Evolutionary conservation across 2,329 filamentous ascomycete species (phyloP).

Genomic region (Diplocarpon rosae): DNA sequence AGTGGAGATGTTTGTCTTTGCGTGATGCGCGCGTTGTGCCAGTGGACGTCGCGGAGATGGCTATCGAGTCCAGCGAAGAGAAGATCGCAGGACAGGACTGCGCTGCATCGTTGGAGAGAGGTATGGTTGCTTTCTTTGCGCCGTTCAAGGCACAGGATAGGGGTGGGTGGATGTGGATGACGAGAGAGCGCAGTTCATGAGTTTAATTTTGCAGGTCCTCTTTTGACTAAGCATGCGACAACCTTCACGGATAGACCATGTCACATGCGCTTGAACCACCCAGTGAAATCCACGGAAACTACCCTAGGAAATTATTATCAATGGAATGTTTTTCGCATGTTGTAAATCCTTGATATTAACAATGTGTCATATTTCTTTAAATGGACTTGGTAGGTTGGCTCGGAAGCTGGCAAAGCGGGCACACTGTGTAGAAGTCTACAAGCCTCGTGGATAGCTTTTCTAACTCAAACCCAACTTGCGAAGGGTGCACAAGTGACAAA

Average conservation of each 20-base stretch:
- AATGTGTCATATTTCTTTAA: no score
- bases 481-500: no score
- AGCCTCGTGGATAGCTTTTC: no score
- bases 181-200: conserved; percentile 1
- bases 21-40: conserved; percentile 32
- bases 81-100: conserved; percentile 41
- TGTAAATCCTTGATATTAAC: no score
- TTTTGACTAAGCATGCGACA: conserved; percentile 10
- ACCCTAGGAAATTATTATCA: no score
- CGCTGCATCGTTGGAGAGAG: conserved; percentile 41
- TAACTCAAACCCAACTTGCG: no score
- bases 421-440: no score
- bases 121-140: conserved; percentile 24
- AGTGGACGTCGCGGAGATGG: conserved; percentile 23
- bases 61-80: conserved; percentile 47
- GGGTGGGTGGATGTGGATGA: conserved; percentile 9
- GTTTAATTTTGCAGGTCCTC: not conserved
- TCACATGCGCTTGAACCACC: conserved; percentile 4
- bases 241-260: not conserved
- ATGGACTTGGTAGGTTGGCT: no score
- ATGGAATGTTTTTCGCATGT: no score
- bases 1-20: conserved; percentile 41
- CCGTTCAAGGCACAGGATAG: conserved; percentile 22
- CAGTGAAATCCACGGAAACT: no score
- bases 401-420: no score